A percentile compares a stretch with the other conserved stretches of the same genome.
phyloP scores from a whole-genome alignment of 2,329 filamentous ascomycete genomes.

The Cladobotryum protrusum region DNA sequence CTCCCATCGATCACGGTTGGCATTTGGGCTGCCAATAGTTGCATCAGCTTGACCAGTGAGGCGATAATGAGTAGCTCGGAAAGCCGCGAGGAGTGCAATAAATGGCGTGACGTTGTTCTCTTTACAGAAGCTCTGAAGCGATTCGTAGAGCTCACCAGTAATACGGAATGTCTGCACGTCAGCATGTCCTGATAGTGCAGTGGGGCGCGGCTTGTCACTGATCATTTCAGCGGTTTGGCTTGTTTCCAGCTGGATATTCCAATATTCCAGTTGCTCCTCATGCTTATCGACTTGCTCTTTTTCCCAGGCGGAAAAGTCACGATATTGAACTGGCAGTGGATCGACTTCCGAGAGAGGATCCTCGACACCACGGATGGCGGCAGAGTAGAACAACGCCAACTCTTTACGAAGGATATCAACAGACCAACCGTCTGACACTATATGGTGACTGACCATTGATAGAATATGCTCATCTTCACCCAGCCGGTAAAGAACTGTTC shows the following conservation, averaged over 20 bases:
- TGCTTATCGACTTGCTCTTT: conserved; percentile 16
- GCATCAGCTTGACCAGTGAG: conserved; percentile 20
- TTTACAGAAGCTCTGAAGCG: conserved; percentile 12
- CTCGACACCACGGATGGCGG: conserved; percentile 4
- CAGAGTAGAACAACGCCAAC: conserved; percentile 10
- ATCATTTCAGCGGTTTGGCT: conserved; percentile 15
- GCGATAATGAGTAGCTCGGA: conserved; percentile 21
- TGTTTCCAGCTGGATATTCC: conserved; percentile 15
- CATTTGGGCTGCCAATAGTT: conserved; percentile 16
- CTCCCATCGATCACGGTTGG: conserved; percentile 16
- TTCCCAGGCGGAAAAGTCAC: conserved; percentile 21
- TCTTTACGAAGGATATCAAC: conserved; percentile 13
- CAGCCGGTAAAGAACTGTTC: conserved; percentile 8
- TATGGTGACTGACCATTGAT: conserved; percentile 20
- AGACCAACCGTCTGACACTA: conserved; percentile 22
- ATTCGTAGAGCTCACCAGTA: conserved; percentile 6
- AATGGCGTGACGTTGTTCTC: conserved; percentile 8
- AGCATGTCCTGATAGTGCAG: conserved; percentile 12
- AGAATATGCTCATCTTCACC: conserved; percentile 9
- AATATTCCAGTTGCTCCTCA: conserved; percentile 19
- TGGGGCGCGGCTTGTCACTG: conserved; percentile 14
- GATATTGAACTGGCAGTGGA: conserved; percentile 20
- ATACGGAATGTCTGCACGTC: conserved; percentile 8
- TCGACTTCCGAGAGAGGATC: conserved; percentile 7
- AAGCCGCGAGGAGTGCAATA: conserved; percentile 18